Percentiles rank a stretch among this genome's conserved stretches.
Conservation (phyloP, 2,329 filamentous ascomycete species). For the Penicillium hesseltinei region DNA sequence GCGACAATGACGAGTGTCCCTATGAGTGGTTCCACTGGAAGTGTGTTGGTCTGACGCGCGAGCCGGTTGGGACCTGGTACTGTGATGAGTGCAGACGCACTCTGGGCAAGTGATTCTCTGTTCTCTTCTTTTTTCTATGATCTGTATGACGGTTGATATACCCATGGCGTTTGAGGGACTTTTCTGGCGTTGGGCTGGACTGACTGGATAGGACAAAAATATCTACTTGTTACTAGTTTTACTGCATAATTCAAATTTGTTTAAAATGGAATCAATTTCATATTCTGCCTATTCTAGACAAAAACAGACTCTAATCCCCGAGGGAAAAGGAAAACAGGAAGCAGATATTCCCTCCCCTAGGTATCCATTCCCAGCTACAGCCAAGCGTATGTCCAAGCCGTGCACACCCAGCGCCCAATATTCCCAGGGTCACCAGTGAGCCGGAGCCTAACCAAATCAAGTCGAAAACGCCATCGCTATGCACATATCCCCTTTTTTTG, state of each 20-base stretch:
- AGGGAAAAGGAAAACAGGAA: not conserved
- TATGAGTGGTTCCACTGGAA: constrained; percentile 68
- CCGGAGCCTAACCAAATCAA: constrained; percentile 12
- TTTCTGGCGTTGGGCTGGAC: not conserved
- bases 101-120: constrained; percentile 33
- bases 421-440: not conserved
- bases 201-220: not conserved
- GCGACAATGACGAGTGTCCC: constrained; percentile 63
- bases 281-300: constrained; percentile 4
- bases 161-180: constrained; percentile 17
- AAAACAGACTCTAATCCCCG: not conserved
- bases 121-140: constrained; percentile 1
- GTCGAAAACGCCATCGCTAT: constrained; percentile 41
- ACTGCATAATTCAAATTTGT: not conserved
- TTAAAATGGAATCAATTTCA: constrained; percentile 6
- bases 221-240: not conserved
- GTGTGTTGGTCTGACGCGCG: constrained; percentile 60
- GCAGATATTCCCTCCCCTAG: not conserved
- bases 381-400: constrained; percentile 9
- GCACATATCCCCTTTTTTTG: constrained; percentile 28
- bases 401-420: constrained; percentile 2
- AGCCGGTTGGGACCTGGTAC: constrained; percentile 59
- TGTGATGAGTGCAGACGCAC: constrained; percentile 52
- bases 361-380: constrained; percentile 1
- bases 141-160: constrained; percentile 20